Evolutionary conservation across 768 basidiomycete species (phyloP), one percentile per base, ranked within the genome.

Genomic region (Cyclocybe aegerita): DNA sequence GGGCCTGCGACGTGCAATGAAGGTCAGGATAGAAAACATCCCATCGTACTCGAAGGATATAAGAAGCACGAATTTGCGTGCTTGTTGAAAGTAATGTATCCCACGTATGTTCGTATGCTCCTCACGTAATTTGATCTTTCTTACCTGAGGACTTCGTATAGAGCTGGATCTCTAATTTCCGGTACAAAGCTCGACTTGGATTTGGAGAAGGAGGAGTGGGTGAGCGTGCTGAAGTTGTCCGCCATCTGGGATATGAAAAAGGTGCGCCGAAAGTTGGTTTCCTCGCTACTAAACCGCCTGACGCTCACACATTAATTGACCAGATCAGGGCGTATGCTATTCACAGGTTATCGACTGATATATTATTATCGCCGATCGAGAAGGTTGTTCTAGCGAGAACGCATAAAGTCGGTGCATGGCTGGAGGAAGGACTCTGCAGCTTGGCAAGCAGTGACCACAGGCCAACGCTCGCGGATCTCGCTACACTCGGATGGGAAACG

Each of bases 61-160:
- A 52, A 52, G 32, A 39, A 46, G 37, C 44, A 52, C 11, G 50
- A 52, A 5, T 52, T 52, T 33, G 38, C 38, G 11, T 52, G 44
- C 39, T 41, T 52, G 32, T 36, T 52, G 50, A 41, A 46, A 46
- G 44, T 52, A 12, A 46, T 52, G 50, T 52, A 52, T 46, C 50
- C 50, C 7, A 47, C 45, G 51, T 46, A 32, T 6, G 43, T 48
- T n/a, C 10, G n/a, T 48, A 38, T 52, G 7, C 23, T 15, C 32
- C 12, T 47, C 39, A 11, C 4, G 10, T 36, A 10, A n/a, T 16
- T 34, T 29, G 33, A 36, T 37, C 32, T 36, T 46, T 33, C 23
- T 46, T 46, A 46, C 17, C 31, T 46, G 36, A 15, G 45, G 45
- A 34, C 33, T 36, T 15, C 23, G 2, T 37, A 37, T 35, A 52